Base-by-base conservation (phyloP, 2,329 filamentous ascomycete genomes). In the Cordyceps pruinosa region DNA sequence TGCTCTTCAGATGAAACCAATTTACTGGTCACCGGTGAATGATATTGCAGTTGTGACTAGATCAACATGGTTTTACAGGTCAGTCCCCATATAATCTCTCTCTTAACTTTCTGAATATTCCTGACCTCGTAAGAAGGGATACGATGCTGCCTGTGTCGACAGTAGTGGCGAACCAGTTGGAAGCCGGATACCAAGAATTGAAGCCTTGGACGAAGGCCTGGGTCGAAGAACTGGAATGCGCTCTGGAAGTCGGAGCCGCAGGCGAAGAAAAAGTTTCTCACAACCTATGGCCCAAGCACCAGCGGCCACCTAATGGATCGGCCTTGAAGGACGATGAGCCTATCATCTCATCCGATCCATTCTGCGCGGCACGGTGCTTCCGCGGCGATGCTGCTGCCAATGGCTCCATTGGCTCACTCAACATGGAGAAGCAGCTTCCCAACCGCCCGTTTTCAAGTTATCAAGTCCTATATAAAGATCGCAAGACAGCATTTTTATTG, bases 1-100 rank as follows among this genome's bases (percentile, higher is more conserved):
- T 23, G 82, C 82, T 54, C 74, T 96, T 34, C 80, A 89, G 66
- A 96, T 99, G 91, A 90, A 92, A 70, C 94, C 94, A 0, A 97
- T 97, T 59, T 99, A 99, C 69, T 99, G 94, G 94, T 92, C 88
- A 19, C 93, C 94, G 8, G 81, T 97, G 32, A 91, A 96, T 65
- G 94, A 97, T 66, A 82, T 95, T 32, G 87, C 90, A 7, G 78
- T 85, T 35, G 91, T 97, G 2, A 80, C 88, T 58, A 81, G 94
- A 62, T 91, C 89, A 1, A 97, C 93, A 0, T 99, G 94, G 94
- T 99, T 99, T 69, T 97, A 97, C 72, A 88, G 88, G 74, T 80
- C 67, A 58, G 70, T 61, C 4, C 37, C 4, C 9, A 2, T 10
- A 35, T 13, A 17, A 30, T 44, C 12, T 21, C 9, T 8, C 13